phyloP scores from a whole-genome alignment of 2,329 filamentous ascomycete genomes.

The Ophiostoma australiae region DNA sequence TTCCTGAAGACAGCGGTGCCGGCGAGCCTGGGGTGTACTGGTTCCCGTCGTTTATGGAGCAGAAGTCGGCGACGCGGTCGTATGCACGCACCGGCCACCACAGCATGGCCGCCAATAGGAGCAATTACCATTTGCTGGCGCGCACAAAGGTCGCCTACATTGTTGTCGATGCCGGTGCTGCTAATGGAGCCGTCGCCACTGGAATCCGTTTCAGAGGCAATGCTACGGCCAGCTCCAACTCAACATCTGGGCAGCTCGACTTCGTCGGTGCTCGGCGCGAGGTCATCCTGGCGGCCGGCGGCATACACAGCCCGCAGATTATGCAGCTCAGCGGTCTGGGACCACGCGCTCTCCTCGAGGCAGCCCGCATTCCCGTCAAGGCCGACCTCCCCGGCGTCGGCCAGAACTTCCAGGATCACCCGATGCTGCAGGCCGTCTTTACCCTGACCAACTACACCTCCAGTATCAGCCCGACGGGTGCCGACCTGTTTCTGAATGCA shows the following conservation, averaged over 20 bases:
- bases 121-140: not conserved
- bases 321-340: slow-evolving; percentile 39
- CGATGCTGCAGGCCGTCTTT: not conserved
- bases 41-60: not conserved
- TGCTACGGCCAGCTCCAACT: not conserved
- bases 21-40: not conserved
- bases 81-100: not conserved
- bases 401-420: slow-evolving; percentile 45
- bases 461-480: not conserved
- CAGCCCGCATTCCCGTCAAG: slow-evolving; percentile 43
- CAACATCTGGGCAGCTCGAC: not conserved
- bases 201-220: not conserved
- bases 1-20: not conserved
- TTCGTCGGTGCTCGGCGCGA: slow-evolving; percentile 33
- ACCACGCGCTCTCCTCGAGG: slow-evolving; percentile 35
- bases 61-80: not conserved
- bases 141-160: not conserved
- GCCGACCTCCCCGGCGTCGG: slow-evolving; percentile 47
- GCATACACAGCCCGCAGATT: slow-evolving; percentile 48
- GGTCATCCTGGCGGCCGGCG: slow-evolving; percentile 45
- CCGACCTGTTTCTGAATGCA: not conserved
- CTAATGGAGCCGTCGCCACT: not conserved
- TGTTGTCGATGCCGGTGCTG: not conserved
- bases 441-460: not conserved
- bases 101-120: not conserved